Base-by-base conservation (phyloP, 2,329 filamentous ascomycete genomes). In the Neofusicoccum parvum region DNA sequence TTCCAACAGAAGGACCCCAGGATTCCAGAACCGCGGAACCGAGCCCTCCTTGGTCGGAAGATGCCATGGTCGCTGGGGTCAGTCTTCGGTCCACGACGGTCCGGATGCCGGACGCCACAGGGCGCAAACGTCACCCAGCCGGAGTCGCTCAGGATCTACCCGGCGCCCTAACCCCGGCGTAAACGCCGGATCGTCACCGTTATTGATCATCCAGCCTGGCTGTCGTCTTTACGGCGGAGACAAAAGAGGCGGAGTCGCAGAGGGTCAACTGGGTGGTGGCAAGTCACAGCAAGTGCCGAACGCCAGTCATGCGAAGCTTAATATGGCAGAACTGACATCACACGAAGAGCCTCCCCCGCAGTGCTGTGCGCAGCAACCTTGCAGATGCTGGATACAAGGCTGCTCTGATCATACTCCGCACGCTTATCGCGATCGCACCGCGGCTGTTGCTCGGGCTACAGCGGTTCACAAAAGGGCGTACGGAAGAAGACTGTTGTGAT, bases 71-170 rank as follows among this genome's bases (percentile, higher is more conserved):
- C n/a, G 53, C 53, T 23, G 39, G 53, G 53, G 53, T 58, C 37
- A 32, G 23, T 17, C 14, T 15, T 60, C 56, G 56, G 56, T 46
- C 32, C 56, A 60, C 23, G 56, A n/a, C 41, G 56, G 43, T 45
- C 56, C 56, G 56, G 56, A 20, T 39, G 56, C 56, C 56, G 56
- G 43, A 60, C 56, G 56, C 56, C 56, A 60, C 56, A 17, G 14
- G 56, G 9, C 10, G 14, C 39, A 58, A 37, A 48, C 56, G 56
- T 37, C 56, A 48, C 48, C 17, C 37, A 6, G 41, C 39, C 23
- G 23, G 7, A n/a, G 14, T n/a, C 37, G 23, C 43, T 15, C 41
- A 48, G 27, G 56, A 59, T 60, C 56, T 48, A 48, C 56, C 56
- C 56, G 56, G 41, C 5, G 10, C 56, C 43, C 48, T 48, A 60